Percentiles rank a stretch among this genome's conserved stretches.
Evolutionary conservation across 139 green algal genomes (phyloP).

Genomic region (Yamagishiella unicocca): DNA sequence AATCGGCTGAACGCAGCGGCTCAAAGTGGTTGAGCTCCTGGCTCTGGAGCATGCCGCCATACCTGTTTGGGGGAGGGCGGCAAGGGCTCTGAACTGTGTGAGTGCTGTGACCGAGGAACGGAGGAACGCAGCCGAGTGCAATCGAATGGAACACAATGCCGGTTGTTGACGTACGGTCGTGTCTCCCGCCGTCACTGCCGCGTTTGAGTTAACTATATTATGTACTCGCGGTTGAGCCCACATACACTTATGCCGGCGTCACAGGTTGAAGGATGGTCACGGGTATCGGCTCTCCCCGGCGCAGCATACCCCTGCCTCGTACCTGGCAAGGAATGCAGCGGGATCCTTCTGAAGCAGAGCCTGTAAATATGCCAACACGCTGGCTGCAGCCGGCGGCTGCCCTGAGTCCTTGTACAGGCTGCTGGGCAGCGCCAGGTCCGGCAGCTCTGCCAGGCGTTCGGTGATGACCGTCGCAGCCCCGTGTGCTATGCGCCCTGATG

Average conservation of each 20-base stretch:
- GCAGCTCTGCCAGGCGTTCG: constrained; percentile 15
- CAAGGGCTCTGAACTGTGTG: too few species aligned
- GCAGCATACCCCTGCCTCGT: too few species aligned
- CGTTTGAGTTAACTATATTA: too few species aligned
- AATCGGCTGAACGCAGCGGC: constrained; percentile 42
- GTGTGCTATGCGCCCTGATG: background rate
- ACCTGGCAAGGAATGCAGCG: constrained; percentile 69
- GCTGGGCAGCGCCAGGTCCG: constrained; percentile 19
- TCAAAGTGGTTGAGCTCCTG: constrained; percentile 64
- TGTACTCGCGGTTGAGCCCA: too few species aligned
- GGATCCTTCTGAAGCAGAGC: constrained; percentile 63
- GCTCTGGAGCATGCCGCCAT: constrained; percentile 12
- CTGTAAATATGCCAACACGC: constrained; percentile 54
- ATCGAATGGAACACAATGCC: too few species aligned
- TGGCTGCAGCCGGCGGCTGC: background rate
- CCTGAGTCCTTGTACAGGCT: constrained; percentile 33
- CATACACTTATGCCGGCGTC: too few species aligned
- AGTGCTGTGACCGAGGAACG: too few species aligned
- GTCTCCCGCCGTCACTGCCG: too few species aligned
- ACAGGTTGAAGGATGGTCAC: too few species aligned
- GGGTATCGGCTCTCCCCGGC: too few species aligned
- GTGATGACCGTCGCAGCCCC: constrained; percentile 10
- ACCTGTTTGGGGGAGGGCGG: background rate
- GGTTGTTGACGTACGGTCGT: too few species aligned
- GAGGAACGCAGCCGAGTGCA: too few species aligned